Percentiles rank a stretch among this genome's conserved stretches.
phyloP scores from a whole-genome alignment of 1,284 basidiomycete genomes.

The Tremellales sp. region DNA sequence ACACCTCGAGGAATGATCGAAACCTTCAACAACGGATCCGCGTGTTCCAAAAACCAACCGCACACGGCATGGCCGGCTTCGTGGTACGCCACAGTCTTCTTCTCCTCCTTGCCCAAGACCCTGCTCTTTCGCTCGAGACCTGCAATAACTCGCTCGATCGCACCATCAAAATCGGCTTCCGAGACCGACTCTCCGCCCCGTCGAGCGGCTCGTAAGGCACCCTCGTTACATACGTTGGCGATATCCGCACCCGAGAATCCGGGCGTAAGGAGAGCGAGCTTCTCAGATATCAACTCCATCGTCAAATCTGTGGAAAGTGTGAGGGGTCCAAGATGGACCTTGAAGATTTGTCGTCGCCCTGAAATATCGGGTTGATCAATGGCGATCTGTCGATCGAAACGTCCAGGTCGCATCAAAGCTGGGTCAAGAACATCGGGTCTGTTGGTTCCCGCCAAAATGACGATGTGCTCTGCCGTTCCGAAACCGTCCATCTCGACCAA shows the following conservation, averaged over 20 bases:
- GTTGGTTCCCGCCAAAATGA: slow-evolving; percentile 95
- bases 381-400: slow-evolving; percentile 94
- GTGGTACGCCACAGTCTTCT: slow-evolving; percentile 98
- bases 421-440: slow-evolving; percentile 92
- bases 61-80: slow-evolving; percentile 98
- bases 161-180: slow-evolving; percentile 88
- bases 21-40: slow-evolving; percentile 94
- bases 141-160: slow-evolving; percentile 96
- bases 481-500: slow-evolving; percentile 99
- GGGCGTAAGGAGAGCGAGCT: slow-evolving; percentile 91
- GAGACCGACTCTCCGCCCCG: slow-evolving; percentile 73
- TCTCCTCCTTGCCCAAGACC: slow-evolving; percentile 90
- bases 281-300: slow-evolving; percentile 69
- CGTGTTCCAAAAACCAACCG: slow-evolving; percentile 97
- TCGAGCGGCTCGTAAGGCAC: slow-evolving; percentile 90
- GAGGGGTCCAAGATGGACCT: slow-evolving; percentile 86
- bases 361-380: slow-evolving; percentile 94
- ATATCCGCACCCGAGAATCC: slow-evolving; percentile 99
- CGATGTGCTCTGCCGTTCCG: slow-evolving; percentile 90
- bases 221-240: slow-evolving; percentile 98
- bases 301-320: slow-evolving; percentile 62
- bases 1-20: slow-evolving; percentile 97
- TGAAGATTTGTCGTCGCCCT: slow-evolving; percentile 90
- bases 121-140: slow-evolving; percentile 94
- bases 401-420: slow-evolving; percentile 92